Conservation (phyloP, 495 filamentous ascomycete species). For the Penicillium odoratum region DNA sequence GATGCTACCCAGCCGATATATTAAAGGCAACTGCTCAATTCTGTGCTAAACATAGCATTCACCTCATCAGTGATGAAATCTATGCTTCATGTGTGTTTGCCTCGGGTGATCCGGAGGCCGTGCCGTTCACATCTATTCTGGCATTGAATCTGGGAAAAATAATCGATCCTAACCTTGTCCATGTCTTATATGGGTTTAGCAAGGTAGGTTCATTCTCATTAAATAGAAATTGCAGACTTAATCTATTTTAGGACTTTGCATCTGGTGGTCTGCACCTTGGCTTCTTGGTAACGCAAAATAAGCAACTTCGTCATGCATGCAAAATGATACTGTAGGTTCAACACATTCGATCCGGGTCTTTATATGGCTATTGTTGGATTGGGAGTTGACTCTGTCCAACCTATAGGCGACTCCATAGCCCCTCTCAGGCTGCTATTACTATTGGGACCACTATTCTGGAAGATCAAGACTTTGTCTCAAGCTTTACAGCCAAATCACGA, state of each 20-base stretch:
- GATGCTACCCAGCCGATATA: slow-evolving; percentile 52
- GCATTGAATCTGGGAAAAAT: slow-evolving; percentile 43
- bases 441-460: slow-evolving; percentile 41
- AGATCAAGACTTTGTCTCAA: slow-evolving; percentile 32
- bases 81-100: slow-evolving; percentile 57
- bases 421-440: slow-evolving; percentile 32
- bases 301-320: slow-evolving; percentile 29
- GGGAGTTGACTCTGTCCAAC: not conserved
- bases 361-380: too few species aligned
- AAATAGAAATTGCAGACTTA: not conserved
- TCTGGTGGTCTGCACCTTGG: slow-evolving; percentile 56
- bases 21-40: slow-evolving; percentile 50
- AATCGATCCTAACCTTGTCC: slow-evolving; percentile 52
- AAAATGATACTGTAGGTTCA: slow-evolving; percentile 23
- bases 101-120: slow-evolving; percentile 30
- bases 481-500: slow-evolving; percentile 29
- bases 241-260: slow-evolving; percentile 47
- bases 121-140: slow-evolving; percentile 52
- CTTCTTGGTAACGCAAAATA: slow-evolving; percentile 46
- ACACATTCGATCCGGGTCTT: too few species aligned
- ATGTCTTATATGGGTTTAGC: slow-evolving; percentile 60
- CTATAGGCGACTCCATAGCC: slow-evolving; percentile 37
- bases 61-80: slow-evolving; percentile 63
- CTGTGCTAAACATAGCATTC: slow-evolving; percentile 53
- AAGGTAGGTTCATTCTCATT: slow-evolving; percentile 33